Evolutionary conservation across 2,329 filamentous ascomycete species (phyloP).

Genomic region (Pseudohalonectria lignicola): DNA sequence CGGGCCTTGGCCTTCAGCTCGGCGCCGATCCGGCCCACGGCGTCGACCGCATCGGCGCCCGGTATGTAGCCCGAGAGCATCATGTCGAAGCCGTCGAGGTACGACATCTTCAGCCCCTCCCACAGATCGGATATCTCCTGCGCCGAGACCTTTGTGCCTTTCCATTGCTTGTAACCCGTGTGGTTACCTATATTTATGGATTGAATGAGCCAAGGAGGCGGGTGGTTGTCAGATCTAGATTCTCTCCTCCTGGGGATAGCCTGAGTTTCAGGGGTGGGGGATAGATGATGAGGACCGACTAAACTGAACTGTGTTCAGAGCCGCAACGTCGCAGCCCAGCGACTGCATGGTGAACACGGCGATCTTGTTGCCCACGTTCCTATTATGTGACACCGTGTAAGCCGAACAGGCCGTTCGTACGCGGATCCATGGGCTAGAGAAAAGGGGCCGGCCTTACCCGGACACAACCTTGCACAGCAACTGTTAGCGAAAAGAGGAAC

Average conservation of each 20-base stretch:
- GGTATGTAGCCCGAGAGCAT: constrained; percentile 93
- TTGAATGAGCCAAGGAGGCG: too few relatives aligned
- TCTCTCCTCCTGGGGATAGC: too few relatives aligned
- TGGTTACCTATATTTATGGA: constrained; percentile 64
- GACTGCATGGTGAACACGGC: constrained; percentile 90
- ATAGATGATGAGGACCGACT: constrained; percentile 45
- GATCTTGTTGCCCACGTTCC: constrained; percentile 97
- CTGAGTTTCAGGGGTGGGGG: neutral
- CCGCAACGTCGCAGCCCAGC: constrained; percentile 85
- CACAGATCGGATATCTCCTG: constrained; percentile 78
- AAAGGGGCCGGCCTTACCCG: constrained; percentile 42
- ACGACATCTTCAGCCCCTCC: constrained; percentile 69
- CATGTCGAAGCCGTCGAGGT: constrained; percentile 84
- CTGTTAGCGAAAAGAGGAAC: neutral
- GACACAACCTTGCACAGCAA: constrained; percentile 50
- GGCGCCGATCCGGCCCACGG: constrained; percentile 72
- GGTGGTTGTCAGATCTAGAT: too few relatives aligned
- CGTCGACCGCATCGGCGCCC: constrained; percentile 71
- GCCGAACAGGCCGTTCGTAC: neutral
- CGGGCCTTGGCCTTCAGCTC: constrained; percentile 61
- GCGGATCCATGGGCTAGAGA: constrained; percentile 6
- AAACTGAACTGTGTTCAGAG: constrained; percentile 94
- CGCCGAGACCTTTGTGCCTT: constrained; percentile 71
- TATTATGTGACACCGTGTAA: constrained; percentile 22
- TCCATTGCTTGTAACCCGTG: constrained; percentile 82